These are phyloP conservation scores for Verbena officinalis DNA, from an alignment of 257 asterid genomes.

Conservation along the genomic window DNA sequence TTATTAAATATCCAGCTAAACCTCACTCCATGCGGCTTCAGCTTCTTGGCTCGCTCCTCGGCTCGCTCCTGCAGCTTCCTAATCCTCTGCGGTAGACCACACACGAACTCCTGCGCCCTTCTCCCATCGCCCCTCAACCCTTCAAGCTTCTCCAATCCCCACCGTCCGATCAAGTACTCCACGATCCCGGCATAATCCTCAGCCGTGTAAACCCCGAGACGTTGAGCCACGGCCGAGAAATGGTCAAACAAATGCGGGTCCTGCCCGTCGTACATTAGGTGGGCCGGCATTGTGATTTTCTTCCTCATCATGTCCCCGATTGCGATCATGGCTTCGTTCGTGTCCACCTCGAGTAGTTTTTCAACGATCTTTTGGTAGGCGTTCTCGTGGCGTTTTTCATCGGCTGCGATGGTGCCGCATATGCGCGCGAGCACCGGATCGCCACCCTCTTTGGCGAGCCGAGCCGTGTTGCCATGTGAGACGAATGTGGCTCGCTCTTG, in stretches of 20 bases:
- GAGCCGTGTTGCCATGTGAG: conserved; percentile 39
- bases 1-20: conserved; percentile 46
- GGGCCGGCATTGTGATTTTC: conserved; percentile 42
- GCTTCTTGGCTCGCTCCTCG: conserved; percentile 28
- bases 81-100: conserved; percentile 31
- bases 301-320: conserved; percentile 47
- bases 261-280: conserved; percentile 41
- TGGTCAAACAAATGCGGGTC: conserved; percentile 35
- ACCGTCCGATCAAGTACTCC: conserved; percentile 38
- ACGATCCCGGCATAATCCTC: conserved; percentile 35
- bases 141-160: conserved; percentile 38
- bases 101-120: conserved; percentile 41
- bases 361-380: conserved; percentile 32
- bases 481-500: conserved; percentile 47
- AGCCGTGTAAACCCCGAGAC: conserved; percentile 29
- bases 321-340: conserved; percentile 36
- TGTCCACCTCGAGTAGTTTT: conserved; percentile 37
- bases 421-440: conserved; percentile 38
- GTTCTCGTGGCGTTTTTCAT: conserved; percentile 47
- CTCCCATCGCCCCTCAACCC: conserved; percentile 30
- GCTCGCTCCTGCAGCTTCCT: conserved; percentile 24
- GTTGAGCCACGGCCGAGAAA: conserved; percentile 26
- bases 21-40: neutral
- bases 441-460: conserved; percentile 33
- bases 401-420: conserved; percentile 44